Base-by-base conservation (phyloP, 495 filamentous ascomycete species). In the Penicillium goetzii region DNA sequence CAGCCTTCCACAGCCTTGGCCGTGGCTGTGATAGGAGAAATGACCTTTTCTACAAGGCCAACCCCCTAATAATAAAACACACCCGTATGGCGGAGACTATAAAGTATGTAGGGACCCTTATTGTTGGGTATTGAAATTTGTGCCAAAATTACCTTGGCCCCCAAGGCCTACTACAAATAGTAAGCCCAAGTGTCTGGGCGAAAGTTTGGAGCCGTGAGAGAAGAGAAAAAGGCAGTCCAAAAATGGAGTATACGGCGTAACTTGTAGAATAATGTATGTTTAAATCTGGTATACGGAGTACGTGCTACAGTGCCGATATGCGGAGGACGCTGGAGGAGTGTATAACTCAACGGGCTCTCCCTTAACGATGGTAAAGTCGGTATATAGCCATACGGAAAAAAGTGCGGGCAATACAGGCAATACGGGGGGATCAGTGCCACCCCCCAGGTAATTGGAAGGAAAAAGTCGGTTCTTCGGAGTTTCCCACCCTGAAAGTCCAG, bases 141-240 rank as follows among this genome's bases (percentile, higher is more conserved):
- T 14, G 12, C 25, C 28, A 3, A 25, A 60, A 52, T 41, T 53
- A 53, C 58, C 34, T 52, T 60, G 58, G 58, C 58, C 58, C 58
- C 58, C 32, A 59, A 38, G 32, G n/a, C 26, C 49, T 12, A 28
- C 49, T 32, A 17, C 25, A 28, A 15, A 21, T 19, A 53, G 50
- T 33, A 53, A 30, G 50, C 26, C 50, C 15, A n/a, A 19, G 50
- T 52, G 50, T 53, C 50, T 53, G 28, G 50, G 50, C 50, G 50
- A 53, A 53, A 53, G 50, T 53, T 53, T 53, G 26, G 9, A 53
- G 50, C 28, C 49, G 47, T 23, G 47, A 50, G 21, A 28, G 8
- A 45, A 17, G 19, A 32, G 7, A n/a, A 19, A 43, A 10, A n/a
- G n/a, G 17, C n/a, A 21, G 19, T 6, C n/a, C 41, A 9, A 19